Evolutionary conservation across 345 rosid genomes (phyloP).

Genomic region (Syzygium oleosum): DNA sequence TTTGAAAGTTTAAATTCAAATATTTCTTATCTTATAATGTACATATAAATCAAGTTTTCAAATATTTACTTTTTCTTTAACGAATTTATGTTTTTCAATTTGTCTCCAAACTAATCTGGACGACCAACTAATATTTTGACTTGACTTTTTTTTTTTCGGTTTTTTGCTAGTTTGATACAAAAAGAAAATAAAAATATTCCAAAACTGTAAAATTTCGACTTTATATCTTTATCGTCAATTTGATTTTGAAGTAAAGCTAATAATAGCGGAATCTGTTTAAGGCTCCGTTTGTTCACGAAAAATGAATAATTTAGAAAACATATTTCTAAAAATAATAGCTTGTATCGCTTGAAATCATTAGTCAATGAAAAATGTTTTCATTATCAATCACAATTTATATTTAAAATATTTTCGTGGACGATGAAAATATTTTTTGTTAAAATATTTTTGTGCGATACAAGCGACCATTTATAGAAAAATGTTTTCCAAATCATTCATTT

Average conservation of each 20-base stretch:
- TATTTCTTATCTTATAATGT: not conserved
- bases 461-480: not conserved
- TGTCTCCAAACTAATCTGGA: not conserved
- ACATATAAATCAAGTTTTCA: not conserved
- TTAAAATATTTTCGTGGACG: not conserved
- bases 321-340: not conserved
- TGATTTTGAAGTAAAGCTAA: not conserved
- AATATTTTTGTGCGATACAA: not conserved
- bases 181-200: not conserved
- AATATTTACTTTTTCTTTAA: not conserved
- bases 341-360: not conserved
- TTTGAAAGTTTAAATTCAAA: not conserved
- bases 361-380: not conserved
- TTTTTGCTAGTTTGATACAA: not conserved
- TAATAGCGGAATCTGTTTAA: not conserved
- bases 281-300: fast-evolving
- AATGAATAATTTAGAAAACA: not conserved
- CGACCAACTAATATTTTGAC: not conserved
- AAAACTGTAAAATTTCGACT: not conserved
- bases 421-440: not conserved
- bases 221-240: not conserved
- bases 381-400: not conserved
- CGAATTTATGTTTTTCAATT: not conserved
- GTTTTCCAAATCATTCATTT: not conserved
- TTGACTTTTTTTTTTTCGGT: not conserved